These are phyloP conservation scores for Brassica napus DNA, from an alignment of 345 rosid species.

Conservation along the genomic window DNA sequence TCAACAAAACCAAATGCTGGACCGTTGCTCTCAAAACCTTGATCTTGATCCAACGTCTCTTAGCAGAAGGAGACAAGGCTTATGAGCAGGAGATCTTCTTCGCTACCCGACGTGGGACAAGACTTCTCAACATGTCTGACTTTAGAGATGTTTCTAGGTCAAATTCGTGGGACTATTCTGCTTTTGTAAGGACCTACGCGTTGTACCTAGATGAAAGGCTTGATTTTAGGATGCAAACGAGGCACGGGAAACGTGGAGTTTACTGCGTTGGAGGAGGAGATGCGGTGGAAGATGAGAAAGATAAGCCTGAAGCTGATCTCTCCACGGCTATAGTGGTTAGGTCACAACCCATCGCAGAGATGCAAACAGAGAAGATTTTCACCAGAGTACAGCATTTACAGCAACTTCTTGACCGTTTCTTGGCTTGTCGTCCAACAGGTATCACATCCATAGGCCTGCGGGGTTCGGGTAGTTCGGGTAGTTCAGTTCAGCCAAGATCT, in stretches of 20 bases:
- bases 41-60: conserved; percentile 61
- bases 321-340: conserved; percentile 27
- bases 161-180: conserved; percentile 78
- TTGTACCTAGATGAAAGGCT: conserved; percentile 77
- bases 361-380: conserved; percentile 59
- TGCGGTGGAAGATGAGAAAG: conserved; percentile 34
- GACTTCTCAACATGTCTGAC: conserved; percentile 82
- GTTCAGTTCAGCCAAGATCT: too few relatives aligned
- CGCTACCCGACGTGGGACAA: conserved; percentile 79
- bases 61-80: conserved; percentile 69
- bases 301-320: conserved; percentile 20
- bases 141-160: conserved; percentile 62
- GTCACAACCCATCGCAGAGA: conserved; percentile 55
- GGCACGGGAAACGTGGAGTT: conserved; percentile 55
- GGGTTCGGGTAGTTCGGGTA: too few relatives aligned
- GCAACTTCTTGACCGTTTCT: conserved; percentile 77
- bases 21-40: conserved; percentile 83
- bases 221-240: conserved; percentile 66
- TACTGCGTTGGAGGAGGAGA: conserved; percentile 58
- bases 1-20: conserved; percentile 85
- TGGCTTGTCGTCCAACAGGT: conserved; percentile 96
- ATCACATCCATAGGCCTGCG: neutral
- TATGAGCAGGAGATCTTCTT: conserved; percentile 91
- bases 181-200: conserved; percentile 81
- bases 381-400: conserved; percentile 69